Evolutionary conservation across 2,329 filamentous ascomycete species (phyloP), one percentile per base, ranked within the genome.

Genomic region (Arthrocladium fulminans): DNA sequence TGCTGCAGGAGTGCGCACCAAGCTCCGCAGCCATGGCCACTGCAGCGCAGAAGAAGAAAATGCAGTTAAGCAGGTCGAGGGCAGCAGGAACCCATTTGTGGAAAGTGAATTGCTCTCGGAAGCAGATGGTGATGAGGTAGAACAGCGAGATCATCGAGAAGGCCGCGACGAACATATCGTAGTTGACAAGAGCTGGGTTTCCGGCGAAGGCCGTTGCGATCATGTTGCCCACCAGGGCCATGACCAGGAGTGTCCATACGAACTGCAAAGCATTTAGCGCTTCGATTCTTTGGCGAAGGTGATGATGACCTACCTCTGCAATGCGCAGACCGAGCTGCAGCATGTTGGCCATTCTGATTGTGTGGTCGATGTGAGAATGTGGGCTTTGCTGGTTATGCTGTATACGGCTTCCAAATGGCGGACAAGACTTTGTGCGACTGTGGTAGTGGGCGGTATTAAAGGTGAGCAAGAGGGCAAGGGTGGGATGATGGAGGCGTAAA

Each of bases 141-240:
- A 75, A 60, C 5, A 75, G 63, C 3, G 72, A 63, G 17, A 75
- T 48, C 59, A 73, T 66, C 9, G 67, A 67, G 54, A 74, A 75
- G 1, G 68, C 68, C 8, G 69, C 58, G 6, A 65, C 60, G 54
- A 73, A 76, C 61, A 76, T 73, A 52, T 65, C 57, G 59, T 72
- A 76, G 62, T 76, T 76, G 66, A 84, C 68, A 45, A 79, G 71
- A 19, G 74, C 68, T 2, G 77, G 73, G 57, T 79, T 76, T 61
- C 78, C 75, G 45, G 67, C 58, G 50, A 66, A 67, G 3, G 72
- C 65, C 32, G 72, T 66, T 45, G 71, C 68, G 60, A 83, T 79
- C 69, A 81, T 80, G 69, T 81, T 79, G 56, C 78, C 80, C 56
- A 80, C 62, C 39, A 83, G 69, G 10, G 77, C 71, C 68, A 81